A percentile compares a stretch with the other conserved stretches of the same genome.
phyloP scores from a whole-genome alignment of 495 filamentous ascomycete species.

The Penicillium roqueforti region DNA sequence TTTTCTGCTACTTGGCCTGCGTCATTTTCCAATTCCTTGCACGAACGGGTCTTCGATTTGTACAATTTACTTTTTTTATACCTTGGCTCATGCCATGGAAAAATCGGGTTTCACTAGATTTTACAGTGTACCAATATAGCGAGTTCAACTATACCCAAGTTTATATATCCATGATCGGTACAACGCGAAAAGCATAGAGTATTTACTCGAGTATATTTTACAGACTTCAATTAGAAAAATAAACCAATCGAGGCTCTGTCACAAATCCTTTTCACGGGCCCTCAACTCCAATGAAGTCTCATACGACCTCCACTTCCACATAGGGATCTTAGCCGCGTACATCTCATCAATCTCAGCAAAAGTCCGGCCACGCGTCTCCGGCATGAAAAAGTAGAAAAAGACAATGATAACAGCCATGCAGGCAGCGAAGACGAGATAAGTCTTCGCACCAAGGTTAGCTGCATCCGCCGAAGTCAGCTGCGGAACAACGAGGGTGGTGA shows the following conservation, averaged over 20 bases:
- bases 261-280: slow-evolving; percentile 1
- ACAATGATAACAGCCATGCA: slow-evolving; percentile 40
- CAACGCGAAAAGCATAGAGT: no score
- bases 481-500: slow-evolving; percentile 35
- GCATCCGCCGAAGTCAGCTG: slow-evolving; percentile 37
- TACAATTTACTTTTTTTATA: background rate
- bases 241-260: background rate
- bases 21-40: background rate
- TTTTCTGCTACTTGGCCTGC: background rate
- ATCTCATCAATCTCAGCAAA: slow-evolving; percentile 53
- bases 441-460: slow-evolving; percentile 36
- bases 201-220: no score
- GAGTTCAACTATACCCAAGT: background rate
- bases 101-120: no score
- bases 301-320: slow-evolving; percentile 37
- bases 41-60: background rate
- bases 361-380: slow-evolving; percentile 50
- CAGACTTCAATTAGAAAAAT: background rate
- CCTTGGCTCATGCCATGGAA: background rate
- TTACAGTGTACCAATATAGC: background rate
- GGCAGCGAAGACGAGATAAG: slow-evolving; percentile 36
- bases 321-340: slow-evolving; percentile 47
- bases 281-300: slow-evolving; percentile 20
- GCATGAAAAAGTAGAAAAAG: slow-evolving; percentile 49
- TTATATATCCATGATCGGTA: no score